Conservation (phyloP, 2,329 filamentous ascomycete genomes). For the Monilinia fructicola region DNA sequence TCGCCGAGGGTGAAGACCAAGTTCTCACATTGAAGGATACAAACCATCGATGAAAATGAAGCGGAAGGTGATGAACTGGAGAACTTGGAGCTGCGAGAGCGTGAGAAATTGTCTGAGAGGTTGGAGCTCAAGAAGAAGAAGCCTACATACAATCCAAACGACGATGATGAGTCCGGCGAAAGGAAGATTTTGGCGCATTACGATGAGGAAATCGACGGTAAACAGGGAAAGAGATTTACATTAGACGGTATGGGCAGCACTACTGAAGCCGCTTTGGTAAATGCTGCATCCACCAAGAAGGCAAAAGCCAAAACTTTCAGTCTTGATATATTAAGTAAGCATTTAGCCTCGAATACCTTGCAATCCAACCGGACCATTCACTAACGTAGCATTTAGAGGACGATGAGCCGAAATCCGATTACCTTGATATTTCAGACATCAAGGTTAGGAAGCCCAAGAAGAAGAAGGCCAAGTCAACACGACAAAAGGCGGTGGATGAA, state of each 20-base stretch:
- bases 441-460: slow-evolving; percentile 95
- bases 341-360: neutral
- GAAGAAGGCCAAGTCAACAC: slow-evolving; percentile 77
- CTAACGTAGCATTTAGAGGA: slow-evolving; percentile 48
- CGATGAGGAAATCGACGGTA: slow-evolving; percentile 90
- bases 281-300: slow-evolving; percentile 53
- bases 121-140: slow-evolving; percentile 88
- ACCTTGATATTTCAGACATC: slow-evolving; percentile 79
- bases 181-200: slow-evolving; percentile 81
- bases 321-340: slow-evolving; percentile 66
- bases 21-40: slow-evolving; percentile 93
- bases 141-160: slow-evolving; percentile 82
- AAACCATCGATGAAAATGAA: slow-evolving; percentile 75
- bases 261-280: slow-evolving; percentile 56
- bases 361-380: slow-evolving; percentile 27
- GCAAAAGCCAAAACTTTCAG: slow-evolving; percentile 69
- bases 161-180: slow-evolving; percentile 62
- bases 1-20: slow-evolving; percentile 82
- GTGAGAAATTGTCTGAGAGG: slow-evolving; percentile 71
- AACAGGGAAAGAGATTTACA: slow-evolving; percentile 85
- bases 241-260: slow-evolving; percentile 75
- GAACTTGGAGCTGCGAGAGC: slow-evolving; percentile 69
- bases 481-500: slow-evolving; percentile 66
- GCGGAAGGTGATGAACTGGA: slow-evolving; percentile 90
- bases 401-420: slow-evolving; percentile 75